Percentiles rank a stretch among this genome's conserved stretches.
Conservation (phyloP, 1,284 basidiomycete species). For the Cryptococcus floricola region DNA sequence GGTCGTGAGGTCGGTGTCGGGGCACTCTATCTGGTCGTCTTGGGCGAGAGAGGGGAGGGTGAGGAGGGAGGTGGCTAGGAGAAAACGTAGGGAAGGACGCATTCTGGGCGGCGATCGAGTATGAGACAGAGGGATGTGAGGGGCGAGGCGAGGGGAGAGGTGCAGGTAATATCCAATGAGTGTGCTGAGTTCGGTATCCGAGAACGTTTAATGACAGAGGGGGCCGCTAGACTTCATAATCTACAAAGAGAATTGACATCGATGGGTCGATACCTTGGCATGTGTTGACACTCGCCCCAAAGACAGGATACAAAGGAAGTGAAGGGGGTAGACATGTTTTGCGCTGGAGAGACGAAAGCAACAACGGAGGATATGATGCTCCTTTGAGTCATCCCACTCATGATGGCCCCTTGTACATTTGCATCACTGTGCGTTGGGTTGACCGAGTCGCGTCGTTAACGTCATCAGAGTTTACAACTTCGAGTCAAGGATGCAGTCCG, state of each 20-base stretch:
- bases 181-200: background rate
- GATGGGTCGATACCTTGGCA: background rate
- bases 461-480: background rate
- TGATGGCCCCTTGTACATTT: too few relatives aligned
- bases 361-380: too few relatives aligned
- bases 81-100: background rate
- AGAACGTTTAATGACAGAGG: background rate
- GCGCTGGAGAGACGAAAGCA: too few relatives aligned
- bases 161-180: background rate
- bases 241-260: background rate
- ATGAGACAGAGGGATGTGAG: background rate
- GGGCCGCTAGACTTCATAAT: background rate
- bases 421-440: too few relatives aligned
- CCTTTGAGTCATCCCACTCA: too few relatives aligned
- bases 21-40: conserved; percentile 22
- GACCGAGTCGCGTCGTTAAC: too few relatives aligned
- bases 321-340: too few relatives aligned
- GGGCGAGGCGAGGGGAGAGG: background rate
- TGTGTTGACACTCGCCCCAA: too few relatives aligned
- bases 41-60: background rate
- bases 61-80: conserved; percentile 1
- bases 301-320: too few relatives aligned
- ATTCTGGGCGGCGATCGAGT: background rate
- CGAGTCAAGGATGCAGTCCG: background rate
- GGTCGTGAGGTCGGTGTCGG: conserved; percentile 19